Base-by-base conservation (phyloP, 2,329 filamentous ascomycete genomes). In the Colletotrichum graminicola region DNA sequence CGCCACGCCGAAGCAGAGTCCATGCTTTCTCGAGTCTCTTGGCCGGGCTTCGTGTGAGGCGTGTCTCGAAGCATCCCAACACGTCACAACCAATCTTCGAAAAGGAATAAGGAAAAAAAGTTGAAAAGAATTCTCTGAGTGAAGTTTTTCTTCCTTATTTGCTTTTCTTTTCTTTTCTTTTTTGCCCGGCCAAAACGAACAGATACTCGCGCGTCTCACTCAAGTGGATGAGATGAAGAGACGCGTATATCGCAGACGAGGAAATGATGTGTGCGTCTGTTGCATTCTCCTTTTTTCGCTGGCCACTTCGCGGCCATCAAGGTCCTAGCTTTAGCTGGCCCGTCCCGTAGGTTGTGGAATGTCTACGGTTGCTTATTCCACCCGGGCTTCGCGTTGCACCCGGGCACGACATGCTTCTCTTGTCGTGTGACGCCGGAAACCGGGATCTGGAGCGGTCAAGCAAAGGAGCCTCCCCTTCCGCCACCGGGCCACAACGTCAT, bases 341-440 rank as follows among this genome's bases (percentile, higher is more conserved):
- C 26, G 43, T 68, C 26, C 63, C 41, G 2, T 55, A 39, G 43
- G 23, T 39, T 5, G 41, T 39, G 32, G 49, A 55, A 51, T 21
- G 45, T 12, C 39, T 34, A 36, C 47, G 6, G 36, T 49, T 59
- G 36, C 29, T 59, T 34, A 12, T 63, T 66, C 16, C 11, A 16
- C 32, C n/a, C 41, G n/a, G 47, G 47, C 23, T 36, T 51, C 56
- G 45, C n/a, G 57, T 67, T 39, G 51, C 39, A 67, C 63, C 63
- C 45, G 34, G 62, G 49, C 63, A 62, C 45, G 41, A 57, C 67
- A 57, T 71, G 51, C 63, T 67, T 51, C 63, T 56, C 56, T 67
- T 26, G 61, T 55, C 23, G 63, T 67, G 49, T 29, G 21, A 71
- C 57, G 41, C 65, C 56, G 49, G 56, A 26, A 56, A 49, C 26